Evolutionary conservation across 768 basidiomycete species (phyloP), one percentile per base, ranked within the genome.

Genomic region (Suillus hirtellus): DNA sequence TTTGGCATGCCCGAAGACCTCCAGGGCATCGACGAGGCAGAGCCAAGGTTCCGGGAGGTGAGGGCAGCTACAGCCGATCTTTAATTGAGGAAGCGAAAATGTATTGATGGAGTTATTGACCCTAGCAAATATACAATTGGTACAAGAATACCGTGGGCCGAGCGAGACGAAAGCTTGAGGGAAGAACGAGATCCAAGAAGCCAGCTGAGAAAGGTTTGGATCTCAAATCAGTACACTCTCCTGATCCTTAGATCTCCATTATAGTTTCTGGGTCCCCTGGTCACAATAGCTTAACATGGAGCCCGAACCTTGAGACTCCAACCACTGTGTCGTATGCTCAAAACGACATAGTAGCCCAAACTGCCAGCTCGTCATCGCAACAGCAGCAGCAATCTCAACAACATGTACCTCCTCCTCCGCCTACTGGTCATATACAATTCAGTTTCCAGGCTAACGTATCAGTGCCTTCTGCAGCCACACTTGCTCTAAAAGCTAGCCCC

Each of bases 91-190:
- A 56, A 31, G 34, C 35, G 60, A 59, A 35, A 53, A 27, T 35
- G 31, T 60, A 35, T 34, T 59, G 58, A 59, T 59, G 37, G 56
- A 17, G 56, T 14, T 56, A n/a, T 59, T 27, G 17, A 58, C 10
- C 56, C 27, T 43, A 58, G 56, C 56, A 58, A 58, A 58, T 58
- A 42, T 58, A 58, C 56, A 58, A 58, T 68, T 89, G 87, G 87
- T 88, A 86, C 76, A 88, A 88, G 76, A 88, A 88, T 72, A 87
- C 87, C 19, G 82, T 86, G 61, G 87, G 86, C 7, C 79, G 87
- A 38, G 84, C 82, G 8, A 78, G 86, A 60, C 78, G 86, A 54
- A 86, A 86, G 70, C 75, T 82, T 52, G 86, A 86, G 64, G 85
- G 85, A 7, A 77, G 82, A 34, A 80, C 84, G 1, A 77, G 84